Base-by-base conservation (phyloP, 495 filamentous ascomycete genomes). In the Trichoderma orchidacearum region DNA sequence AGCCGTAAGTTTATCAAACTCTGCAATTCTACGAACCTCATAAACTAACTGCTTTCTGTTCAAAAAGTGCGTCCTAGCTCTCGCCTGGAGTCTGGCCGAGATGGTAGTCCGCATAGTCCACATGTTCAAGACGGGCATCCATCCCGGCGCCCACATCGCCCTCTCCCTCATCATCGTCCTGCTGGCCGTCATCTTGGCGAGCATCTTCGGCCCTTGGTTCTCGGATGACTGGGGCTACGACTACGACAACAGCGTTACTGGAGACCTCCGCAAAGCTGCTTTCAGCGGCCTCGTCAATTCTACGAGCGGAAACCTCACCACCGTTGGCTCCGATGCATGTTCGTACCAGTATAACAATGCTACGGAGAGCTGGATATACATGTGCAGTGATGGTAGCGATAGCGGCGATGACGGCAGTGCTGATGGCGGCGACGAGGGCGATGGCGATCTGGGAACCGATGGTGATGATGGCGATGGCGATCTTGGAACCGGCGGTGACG, bases 121-220 rank as follows among this genome's bases (percentile, higher is more conserved):
- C 13, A 25, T 45, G 23, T 58, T 59, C 27, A 62, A 63, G 11
- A 51, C 60, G 4, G 66, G 65, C 27, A 68, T 72, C 51, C 70
- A 70, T 52, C 70, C 71, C 1, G 70, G 70, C 11, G 63, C 62
- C 13, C 68, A 70, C 35, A 66, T 75, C 56, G 67, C 58, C 51
- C 52, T 70, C 21, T 64, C 71, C 41, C 67, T 72, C 25, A 36
- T 72, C 54, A 65, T 71, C 53, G 67, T 62, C 56, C 18, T 61
- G 6, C 41, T 32, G 45, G 13, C 8, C 27, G 31, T 12, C 27
- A 41, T 59, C 28, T 59, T 67, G 36, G 27, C 58, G n/a, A 32
- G 48, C 12, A 12, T 64, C 6, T 64, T 63, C 30, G 21, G 31
- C 17, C n/a, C 56, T 34, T 51, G 38, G 34, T 59, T 50, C 52